Percentiles rank a stretch among this genome's conserved stretches.
phyloP scores from a whole-genome alignment of 2,329 filamentous ascomycete species.

The Hirsutella minnesotensis region DNA sequence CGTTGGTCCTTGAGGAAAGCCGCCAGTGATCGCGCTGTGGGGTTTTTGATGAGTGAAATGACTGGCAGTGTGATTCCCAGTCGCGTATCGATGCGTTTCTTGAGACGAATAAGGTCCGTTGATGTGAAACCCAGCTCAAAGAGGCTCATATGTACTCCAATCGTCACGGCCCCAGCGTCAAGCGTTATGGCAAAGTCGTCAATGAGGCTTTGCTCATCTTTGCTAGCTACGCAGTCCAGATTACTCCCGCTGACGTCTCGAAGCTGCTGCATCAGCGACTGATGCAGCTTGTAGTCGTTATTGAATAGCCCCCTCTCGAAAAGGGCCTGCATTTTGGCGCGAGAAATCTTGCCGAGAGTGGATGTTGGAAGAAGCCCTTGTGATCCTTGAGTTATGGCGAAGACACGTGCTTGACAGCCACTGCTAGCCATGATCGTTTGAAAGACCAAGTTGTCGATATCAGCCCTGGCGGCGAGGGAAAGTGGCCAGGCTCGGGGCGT shows the following conservation, averaged over 20 bases:
- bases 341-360: conserved; percentile 28
- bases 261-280: neutral
- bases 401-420: conserved; percentile 1
- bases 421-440: conserved; percentile 1
- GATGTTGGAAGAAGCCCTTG: conserved; percentile 13
- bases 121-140: conserved; percentile 24
- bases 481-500: conserved; percentile 3
- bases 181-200: neutral
- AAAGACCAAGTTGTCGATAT: conserved; percentile 1
- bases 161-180: neutral
- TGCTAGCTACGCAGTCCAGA: neutral
- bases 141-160: conserved; percentile 13
- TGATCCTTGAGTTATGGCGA: too few relatives aligned
- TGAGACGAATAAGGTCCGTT: conserved; percentile 27
- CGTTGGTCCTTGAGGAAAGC: conserved; percentile 19
- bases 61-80: conserved; percentile 14
- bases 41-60: conserved; percentile 22
- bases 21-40: conserved; percentile 5
- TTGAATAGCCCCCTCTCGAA: conserved; percentile 3
- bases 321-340: conserved; percentile 17
- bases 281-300: neutral
- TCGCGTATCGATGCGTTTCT: conserved; percentile 15
- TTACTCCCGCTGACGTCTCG: too few relatives aligned
- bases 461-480: neutral
- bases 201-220: neutral